phyloP scores from a whole-genome alignment of 495 filamentous ascomycete genomes.

The Penicillium odoratum region DNA sequence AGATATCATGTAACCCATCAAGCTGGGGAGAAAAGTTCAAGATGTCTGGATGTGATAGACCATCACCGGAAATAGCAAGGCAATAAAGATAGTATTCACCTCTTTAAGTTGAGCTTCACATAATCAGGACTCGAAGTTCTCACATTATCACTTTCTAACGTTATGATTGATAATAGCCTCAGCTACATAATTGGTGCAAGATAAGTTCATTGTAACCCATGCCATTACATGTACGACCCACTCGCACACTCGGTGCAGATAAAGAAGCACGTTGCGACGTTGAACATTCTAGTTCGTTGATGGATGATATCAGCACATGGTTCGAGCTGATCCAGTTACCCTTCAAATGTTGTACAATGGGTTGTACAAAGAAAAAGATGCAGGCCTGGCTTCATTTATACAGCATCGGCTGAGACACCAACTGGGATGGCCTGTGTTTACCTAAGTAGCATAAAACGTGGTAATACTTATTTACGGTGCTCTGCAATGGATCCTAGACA shows the following conservation, averaged over 20 bases:
- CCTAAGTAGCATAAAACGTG: neutral
- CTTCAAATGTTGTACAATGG: slow-evolving; percentile 15
- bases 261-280: slow-evolving; percentile 5
- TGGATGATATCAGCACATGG: slow-evolving; percentile 3
- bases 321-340: slow-evolving; percentile 1
- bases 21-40: neutral
- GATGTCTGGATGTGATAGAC: neutral
- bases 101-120: neutral
- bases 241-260: neutral
- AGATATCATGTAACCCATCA: slow-evolving; percentile 9
- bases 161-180: slow-evolving; percentile 7
- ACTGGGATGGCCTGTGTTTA: neutral
- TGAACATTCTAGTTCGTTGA: slow-evolving; percentile 3
- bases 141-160: slow-evolving; percentile 2
- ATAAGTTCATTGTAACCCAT: slow-evolving; percentile 8
- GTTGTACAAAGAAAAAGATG: neutral
- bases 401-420: neutral
- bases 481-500: neutral
- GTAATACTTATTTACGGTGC: neutral
- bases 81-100: neutral
- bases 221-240: slow-evolving; percentile 10
- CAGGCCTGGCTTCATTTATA: neutral
- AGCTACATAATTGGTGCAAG: slow-evolving; percentile 1
- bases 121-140: neutral
- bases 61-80: slow-evolving; percentile 7